A percentile compares a stretch with the other conserved stretches of the same genome.
These are phyloP conservation scores for Achaetomiella virescens DNA, from an alignment of 495 filamentous ascomycete genomes.

Conservation along the genomic window DNA sequence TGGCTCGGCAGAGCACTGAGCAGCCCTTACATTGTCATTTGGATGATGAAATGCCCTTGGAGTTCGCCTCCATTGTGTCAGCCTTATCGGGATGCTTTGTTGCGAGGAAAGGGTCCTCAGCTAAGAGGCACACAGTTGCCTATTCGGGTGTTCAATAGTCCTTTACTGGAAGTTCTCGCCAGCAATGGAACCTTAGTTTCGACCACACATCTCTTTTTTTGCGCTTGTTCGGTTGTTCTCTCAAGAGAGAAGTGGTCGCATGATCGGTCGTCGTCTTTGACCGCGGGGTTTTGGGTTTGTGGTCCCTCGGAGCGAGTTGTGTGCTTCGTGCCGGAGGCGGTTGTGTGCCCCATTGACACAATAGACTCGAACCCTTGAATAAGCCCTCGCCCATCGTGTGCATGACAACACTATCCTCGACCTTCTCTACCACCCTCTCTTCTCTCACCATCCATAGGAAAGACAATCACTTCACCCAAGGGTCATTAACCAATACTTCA, in stretches of 20 bases:
- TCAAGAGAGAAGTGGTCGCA: neutral
- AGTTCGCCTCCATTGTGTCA: neutral
- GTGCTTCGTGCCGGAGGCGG: neutral
- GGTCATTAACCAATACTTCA: slow-evolving; percentile 1
- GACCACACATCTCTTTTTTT: neutral
- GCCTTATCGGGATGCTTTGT: slow-evolving; percentile 6
- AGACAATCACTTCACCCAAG: neutral
- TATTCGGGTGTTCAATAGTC: slow-evolving; percentile 21
- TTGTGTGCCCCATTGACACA: slow-evolving; percentile 7
- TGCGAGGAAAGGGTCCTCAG: neutral
- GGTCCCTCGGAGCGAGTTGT: neutral
- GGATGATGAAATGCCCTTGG: too few relatives aligned
- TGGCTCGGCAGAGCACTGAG: neutral
- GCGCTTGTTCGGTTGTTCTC: neutral
- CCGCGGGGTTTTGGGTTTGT: neutral
- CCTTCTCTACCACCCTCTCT: neutral
- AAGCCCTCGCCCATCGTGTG: slow-evolving; percentile 2
- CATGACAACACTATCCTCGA: slow-evolving; percentile 12
- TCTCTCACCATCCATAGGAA: slow-evolving; percentile 5
- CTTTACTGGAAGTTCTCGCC: slow-evolving; percentile 9
- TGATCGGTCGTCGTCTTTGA: neutral
- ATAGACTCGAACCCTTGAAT: slow-evolving; percentile 19
- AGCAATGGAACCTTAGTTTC: neutral
- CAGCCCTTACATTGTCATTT: too few relatives aligned
- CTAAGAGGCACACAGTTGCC: slow-evolving; percentile 4